Evolutionary conservation across 768 basidiomycete species (phyloP), one percentile per base, ranked within the genome.

Genomic region (Guyanaporus albipodus): DNA sequence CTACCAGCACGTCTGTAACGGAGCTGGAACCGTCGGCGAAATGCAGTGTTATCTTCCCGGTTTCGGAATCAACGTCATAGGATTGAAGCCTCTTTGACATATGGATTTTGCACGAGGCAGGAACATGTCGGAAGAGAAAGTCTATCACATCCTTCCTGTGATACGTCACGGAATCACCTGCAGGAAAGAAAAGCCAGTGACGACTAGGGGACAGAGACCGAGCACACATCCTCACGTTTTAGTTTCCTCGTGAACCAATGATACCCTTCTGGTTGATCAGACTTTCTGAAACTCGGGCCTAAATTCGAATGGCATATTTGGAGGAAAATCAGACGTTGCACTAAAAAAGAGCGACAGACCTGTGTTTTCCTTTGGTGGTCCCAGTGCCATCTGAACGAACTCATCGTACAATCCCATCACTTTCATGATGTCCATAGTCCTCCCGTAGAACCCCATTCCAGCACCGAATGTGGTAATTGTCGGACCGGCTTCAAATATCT

Each of bases 391-490:
- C 29, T 52, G 47, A 2, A 46, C 12, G 22, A 66, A 35, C 12
- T 68, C 71, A 8, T 70, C 62, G 14, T 69, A 65, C 6, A 77
- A 45, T 1, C 70, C 74, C 27, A 77, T 54, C 4, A 61, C 54
- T 26, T 68, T 59, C 54, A 76, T 49, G 6, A 73, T 62, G 10
- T 66, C 67, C 70, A 71, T 71, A 66, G 54, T 61, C 69, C 79
- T 74, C 18, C 70, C 69, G 53, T 71, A 80, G 8, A 82, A 52
- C 2, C 59, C 63, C 32, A 78, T 69, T 1, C 75, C 75, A 19
- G 74, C 75, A 8, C 76, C 75, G 34, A 73, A 59, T 35, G 73
- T 71, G 2, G 67, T 64, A 24, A 77, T 64, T 18, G 56, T 56
- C 0, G 68, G 52, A 4, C 73, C 61, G 8, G 71, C 63, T 42